phyloP scores from a whole-genome alignment of 208 protist genomes.

The Wallacemonas collosoma region DNA sequence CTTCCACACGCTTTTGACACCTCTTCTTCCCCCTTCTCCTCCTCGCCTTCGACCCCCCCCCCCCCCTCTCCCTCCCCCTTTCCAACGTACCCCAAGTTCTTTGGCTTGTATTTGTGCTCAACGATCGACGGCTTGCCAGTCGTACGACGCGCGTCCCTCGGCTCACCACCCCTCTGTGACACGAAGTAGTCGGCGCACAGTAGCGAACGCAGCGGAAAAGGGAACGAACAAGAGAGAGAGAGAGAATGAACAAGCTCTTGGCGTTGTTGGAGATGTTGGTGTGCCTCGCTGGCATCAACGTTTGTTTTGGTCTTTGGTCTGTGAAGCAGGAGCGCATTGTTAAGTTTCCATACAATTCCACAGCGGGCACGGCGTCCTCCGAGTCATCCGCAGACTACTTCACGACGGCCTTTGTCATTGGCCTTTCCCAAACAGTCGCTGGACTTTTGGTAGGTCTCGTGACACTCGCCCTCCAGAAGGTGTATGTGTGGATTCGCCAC shows the following conservation, averaged over 20 bases:
- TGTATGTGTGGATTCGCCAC: neutral
- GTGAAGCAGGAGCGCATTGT: slow-evolving; percentile 83
- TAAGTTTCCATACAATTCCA: slow-evolving; percentile 59
- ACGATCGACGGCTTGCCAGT: too few species aligned
- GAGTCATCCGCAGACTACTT: slow-evolving; percentile 20
- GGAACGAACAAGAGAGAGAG: too few species aligned
- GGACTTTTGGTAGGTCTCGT: slow-evolving; percentile 25
- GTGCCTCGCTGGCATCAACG: slow-evolving; percentile 73
- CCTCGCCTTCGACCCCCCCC: too few species aligned
- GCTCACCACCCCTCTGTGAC: too few species aligned
- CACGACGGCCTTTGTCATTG: slow-evolving; percentile 30
- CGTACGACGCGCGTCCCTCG: too few species aligned
- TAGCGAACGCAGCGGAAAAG: too few species aligned
- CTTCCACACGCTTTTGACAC: too few species aligned
- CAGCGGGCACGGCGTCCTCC: neutral
- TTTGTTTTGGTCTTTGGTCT: slow-evolving; percentile 84
- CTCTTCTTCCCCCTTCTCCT: too few species aligned
- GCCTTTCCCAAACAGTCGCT: slow-evolving; percentile 27
- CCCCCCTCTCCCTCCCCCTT: too few species aligned
- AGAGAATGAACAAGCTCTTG: slow-evolving; percentile 15
- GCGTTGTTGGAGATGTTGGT: slow-evolving; percentile 58
- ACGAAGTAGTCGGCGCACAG: too few species aligned
- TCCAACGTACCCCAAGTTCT: too few species aligned
- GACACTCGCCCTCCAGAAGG: slow-evolving; percentile 18
- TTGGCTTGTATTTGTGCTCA: too few species aligned